Conservation (phyloP, 2,329 filamentous ascomycete genomes). For the Capronia americana region DNA sequence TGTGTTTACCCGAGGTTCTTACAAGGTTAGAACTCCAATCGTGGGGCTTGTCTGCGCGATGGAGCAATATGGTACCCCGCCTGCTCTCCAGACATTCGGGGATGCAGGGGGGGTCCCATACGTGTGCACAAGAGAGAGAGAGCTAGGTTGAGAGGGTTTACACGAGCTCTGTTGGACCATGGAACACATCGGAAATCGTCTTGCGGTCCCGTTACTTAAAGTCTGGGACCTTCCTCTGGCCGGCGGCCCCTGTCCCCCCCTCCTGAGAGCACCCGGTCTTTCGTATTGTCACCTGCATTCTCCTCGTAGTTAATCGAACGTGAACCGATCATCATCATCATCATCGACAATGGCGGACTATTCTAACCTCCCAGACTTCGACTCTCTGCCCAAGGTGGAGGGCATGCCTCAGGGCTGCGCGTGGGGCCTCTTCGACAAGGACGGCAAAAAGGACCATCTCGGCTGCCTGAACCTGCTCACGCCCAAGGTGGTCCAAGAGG, state of each 20-base stretch:
- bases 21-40: background rate
- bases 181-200: background rate
- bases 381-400: conserved; percentile 57
- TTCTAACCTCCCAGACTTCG: conserved; percentile 49
- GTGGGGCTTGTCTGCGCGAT: background rate
- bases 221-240: background rate
- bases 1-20: conserved; percentile 15
- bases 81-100: background rate
- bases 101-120: background rate
- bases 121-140: background rate
- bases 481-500: conserved; percentile 58
- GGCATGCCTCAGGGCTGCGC: conserved; percentile 55
- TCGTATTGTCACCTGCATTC: background rate
- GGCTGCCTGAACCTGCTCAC: conserved; percentile 68
- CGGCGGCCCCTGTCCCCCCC: no score
- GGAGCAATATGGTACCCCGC: conserved; percentile 7
- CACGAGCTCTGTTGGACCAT: background rate
- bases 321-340: no score
- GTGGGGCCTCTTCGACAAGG: conserved; percentile 63
- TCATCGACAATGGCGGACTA: conserved; percentile 33
- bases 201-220: background rate
- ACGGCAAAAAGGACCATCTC: conserved; percentile 61
- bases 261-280: background rate
- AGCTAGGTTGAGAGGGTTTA: background rate
- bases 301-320: background rate